A percentile compares a stretch with the other conserved stretches of the same genome.
Evolutionary conservation across 2,329 filamentous ascomycete species (phyloP).

Genomic region (Sarocladium strictum): DNA sequence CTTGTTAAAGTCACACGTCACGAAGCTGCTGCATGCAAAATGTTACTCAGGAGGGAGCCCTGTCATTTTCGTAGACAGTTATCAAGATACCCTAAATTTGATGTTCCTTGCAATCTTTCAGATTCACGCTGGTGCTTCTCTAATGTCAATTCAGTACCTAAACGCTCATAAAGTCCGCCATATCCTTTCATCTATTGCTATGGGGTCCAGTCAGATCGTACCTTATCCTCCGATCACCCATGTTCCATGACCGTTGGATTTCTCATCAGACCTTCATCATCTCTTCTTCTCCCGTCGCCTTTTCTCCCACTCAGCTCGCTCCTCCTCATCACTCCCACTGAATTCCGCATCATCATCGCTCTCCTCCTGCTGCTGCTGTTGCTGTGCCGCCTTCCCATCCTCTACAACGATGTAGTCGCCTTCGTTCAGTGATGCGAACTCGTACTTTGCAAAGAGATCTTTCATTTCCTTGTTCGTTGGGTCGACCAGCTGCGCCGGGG

Average conservation of each 20-base stretch:
- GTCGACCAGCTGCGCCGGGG: conserved; percentile 66
- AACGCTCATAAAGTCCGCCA: not conserved
- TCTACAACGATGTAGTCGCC: conserved; percentile 48
- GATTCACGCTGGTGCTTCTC: not conserved
- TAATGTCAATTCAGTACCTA: conserved; percentile 7
- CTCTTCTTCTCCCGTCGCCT: conserved; percentile 34
- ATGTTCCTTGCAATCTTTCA: not conserved
- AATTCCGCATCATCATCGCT: conserved; percentile 49
- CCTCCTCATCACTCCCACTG: conserved; percentile 59
- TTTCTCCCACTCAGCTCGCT: conserved; percentile 56
- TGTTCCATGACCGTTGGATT: not conserved
- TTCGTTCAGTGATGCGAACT: conserved; percentile 56
- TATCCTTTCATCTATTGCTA: conserved; percentile 1
- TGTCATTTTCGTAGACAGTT: not conserved
- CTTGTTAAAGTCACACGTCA: not conserved
- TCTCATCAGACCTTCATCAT: not conserved
- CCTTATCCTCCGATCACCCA: not conserved
- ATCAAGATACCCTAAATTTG: conserved; percentile 1
- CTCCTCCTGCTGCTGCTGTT: conserved; percentile 21
- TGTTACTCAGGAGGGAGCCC: not conserved
- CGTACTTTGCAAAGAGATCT: conserved; percentile 61
- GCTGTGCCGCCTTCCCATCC: not conserved
- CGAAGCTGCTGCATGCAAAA: not conserved
- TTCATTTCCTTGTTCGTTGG: conserved; percentile 59
- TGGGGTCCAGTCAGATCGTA: not conserved